Evolutionary conservation across 176 grass and related monocot genomes (phyloP), one percentile per base, ranked within the genome.

Genomic region (Musa acuminata): DNA sequence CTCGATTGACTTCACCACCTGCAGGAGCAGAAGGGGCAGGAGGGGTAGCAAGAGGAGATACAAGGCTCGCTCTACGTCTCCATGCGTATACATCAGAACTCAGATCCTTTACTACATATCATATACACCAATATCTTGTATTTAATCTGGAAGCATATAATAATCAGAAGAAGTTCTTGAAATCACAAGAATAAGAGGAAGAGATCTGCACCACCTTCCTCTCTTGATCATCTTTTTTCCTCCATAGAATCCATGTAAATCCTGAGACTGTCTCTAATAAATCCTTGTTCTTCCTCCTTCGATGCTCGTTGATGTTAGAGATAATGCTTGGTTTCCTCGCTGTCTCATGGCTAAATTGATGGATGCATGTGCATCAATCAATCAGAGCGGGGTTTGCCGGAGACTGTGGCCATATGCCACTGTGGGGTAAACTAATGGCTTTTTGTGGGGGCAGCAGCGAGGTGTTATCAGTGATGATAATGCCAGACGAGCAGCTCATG

Each of bases 161-260:
- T 4, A 43, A 43, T 43, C 4, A 43, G 35, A 43, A 6, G 35
- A 6, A 43, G 43, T 16, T 70, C 11, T 11, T 25, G 8, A 70
- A 17, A 49, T 70, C 21, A 21, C 67, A 13, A 70, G 35, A 70
- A 70, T 70, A 70, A 70, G 67, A 22, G 67, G 12, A 16, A 67
- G n/a, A 17, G 29, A 27, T 43, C 3, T 70, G 13, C 19, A 8
- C 13, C 51, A 10, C 43, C 9, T 51, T 51, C 48, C 67, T 70
- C 67, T 51, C 13, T 51, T 0, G 43, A 70, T 51, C 35, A 70
- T 50, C 26, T 35, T 5, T 70, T 50, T 25, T 51, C 9, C 43
- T 51, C 17, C 43, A 51, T 9, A 9, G 67, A 9, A 51, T 50
- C 48, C n/a, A 9, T 70, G 67, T 70, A 70, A 70, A 70, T 51